phyloP scores from a whole-genome alignment of 306 rosid species.

The Cucurbita maxima region DNA sequence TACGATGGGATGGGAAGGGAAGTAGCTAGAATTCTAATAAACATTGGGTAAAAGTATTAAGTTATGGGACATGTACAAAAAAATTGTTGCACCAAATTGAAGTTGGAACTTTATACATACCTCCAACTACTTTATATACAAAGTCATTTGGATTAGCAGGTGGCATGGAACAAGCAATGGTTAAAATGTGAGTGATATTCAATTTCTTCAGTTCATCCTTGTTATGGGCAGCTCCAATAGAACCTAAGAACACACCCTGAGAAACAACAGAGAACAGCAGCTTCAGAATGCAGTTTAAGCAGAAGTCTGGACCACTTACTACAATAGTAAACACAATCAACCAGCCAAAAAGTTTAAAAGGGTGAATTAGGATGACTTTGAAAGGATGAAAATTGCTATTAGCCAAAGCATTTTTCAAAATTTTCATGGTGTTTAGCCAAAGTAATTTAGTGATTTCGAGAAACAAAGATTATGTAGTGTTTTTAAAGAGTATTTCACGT shows the following conservation, averaged over 20 bases:
- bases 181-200: slow-evolving; percentile 61
- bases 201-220: slow-evolving; percentile 33
- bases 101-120: slow-evolving; percentile 19
- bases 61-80: background rate
- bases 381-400: background rate
- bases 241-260: slow-evolving; percentile 79
- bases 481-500: background rate
- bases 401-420: background rate
- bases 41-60: background rate
- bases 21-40: background rate
- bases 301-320: background rate
- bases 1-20: background rate
- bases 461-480: background rate
- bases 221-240: slow-evolving; percentile 51
- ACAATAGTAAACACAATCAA: background rate
- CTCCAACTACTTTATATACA: slow-evolving; percentile 37
- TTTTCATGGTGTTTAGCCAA: background rate
- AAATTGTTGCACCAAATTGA: background rate
- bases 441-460: background rate
- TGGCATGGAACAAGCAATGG: slow-evolving; percentile 33
- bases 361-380: background rate
- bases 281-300: background rate
- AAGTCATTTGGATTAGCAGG: slow-evolving; percentile 50
- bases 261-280: background rate
- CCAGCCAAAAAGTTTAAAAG: background rate